Evolutionary conservation across 2,329 filamentous ascomycete species (phyloP), one percentile per base, ranked within the genome.

Genomic region (Exophiala spinifera): DNA sequence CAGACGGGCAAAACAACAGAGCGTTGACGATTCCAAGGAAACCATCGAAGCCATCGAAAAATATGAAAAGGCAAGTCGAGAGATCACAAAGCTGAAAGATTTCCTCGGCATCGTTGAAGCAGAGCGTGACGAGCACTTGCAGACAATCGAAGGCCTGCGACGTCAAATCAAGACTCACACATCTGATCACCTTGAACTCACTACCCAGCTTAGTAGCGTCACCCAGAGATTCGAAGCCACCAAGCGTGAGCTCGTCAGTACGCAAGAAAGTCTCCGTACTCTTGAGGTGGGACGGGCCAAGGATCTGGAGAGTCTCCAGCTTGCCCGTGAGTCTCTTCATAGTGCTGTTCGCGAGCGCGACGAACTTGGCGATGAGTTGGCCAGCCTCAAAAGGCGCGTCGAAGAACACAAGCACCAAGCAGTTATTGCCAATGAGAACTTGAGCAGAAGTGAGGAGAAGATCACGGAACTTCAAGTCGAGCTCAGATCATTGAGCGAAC

Each of bases 81-180:
- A 68, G 40, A 48, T 61, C 47, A 62, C 57, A 33, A 58, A 63
- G 47, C 44, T 61, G 40, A 65, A 63, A 40, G 64, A 67, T 23
- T 61, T 48, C 17, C 53, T 67, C 21, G 59, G 59, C 21, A 55
- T 55, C n/a, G 53, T 64, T 34, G 66, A 68, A 51, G 48, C 51
- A 8, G 66, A 68, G 55, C 63, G 65, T 28, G 65, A 67, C 47
- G 66, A 68, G 31, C 65, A 65, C 31, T 44, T 52, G 17, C 54
- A 59, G 33, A 65, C 61, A 15, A 60, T 66, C 15, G 66, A 67
- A 15, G 56, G 59, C 33, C 57, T 66, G 31, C 63, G 65, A 11
- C 51, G 59, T 10, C 65, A 68, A 55, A 55, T 66, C 50, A 65
- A 64, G 48, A 56, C 50, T 15, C 62, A 63, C 45, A 62, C 55